Evolutionary conservation across 1,284 basidiomycete species (phyloP).

Genomic region (Neolentinus lepideus): DNA sequence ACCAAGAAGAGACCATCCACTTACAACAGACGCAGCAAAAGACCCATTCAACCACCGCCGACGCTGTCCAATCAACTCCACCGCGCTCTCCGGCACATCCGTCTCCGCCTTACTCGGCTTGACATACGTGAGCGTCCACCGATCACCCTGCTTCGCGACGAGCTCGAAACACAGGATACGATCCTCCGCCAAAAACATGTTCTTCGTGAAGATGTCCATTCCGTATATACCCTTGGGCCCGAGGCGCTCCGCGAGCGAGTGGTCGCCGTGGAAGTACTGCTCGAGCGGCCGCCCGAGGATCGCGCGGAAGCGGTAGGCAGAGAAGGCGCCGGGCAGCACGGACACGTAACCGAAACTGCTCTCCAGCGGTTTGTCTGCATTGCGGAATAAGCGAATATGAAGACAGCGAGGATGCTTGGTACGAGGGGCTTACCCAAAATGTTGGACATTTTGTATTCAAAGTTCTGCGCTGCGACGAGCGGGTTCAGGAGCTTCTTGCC

Average conservation of each 20-base stretch:
- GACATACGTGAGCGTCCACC: constrained; percentile 91
- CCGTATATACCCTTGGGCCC: constrained; percentile 93
- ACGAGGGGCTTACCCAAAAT: constrained; percentile 63
- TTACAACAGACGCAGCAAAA: constrained; percentile 89
- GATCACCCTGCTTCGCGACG: constrained; percentile 82
- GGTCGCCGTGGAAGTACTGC: constrained; percentile 98
- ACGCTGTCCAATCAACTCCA: constrained; percentile 92
- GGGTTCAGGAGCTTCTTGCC: constrained; percentile 93
- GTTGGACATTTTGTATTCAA: constrained; percentile 98
- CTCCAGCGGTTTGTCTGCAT: constrained; percentile 83
- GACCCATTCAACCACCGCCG: constrained; percentile 96
- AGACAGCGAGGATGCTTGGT: constrained; percentile 2
- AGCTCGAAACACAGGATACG: constrained; percentile 96
- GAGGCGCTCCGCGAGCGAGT: constrained; percentile 87
- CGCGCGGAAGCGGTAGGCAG: constrained; percentile 88
- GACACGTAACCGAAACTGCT: constrained; percentile 95
- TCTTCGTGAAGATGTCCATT: constrained; percentile 97
- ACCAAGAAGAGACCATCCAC: too few species aligned
- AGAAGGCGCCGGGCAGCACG: constrained; percentile 95
- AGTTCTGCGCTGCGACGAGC: constrained; percentile 92
- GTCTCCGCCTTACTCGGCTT: constrained; percentile 95
- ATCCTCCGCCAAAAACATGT: constrained; percentile 95
- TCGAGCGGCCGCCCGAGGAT: constrained; percentile 90
- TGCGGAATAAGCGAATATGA: constrained; percentile 6
- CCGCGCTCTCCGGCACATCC: constrained; percentile 86